Evolutionary conservation across 352 stramenopile species (phyloP).

Genomic region (Phytophthora sp.): DNA sequence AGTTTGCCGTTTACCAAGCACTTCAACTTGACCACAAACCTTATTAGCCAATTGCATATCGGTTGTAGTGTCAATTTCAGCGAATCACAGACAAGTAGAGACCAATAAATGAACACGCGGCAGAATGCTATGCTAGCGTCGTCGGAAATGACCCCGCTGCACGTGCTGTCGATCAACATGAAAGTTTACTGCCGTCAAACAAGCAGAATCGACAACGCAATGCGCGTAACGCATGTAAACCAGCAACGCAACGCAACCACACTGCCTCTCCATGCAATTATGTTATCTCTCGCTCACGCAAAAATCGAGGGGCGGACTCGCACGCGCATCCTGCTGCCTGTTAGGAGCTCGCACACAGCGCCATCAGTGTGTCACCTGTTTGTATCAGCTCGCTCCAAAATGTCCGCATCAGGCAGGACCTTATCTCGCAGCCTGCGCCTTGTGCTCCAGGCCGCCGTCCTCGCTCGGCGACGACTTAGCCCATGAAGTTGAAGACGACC

Average conservation of each 20-base stretch:
- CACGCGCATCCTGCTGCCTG: not conserved
- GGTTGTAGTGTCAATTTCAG: not conserved
- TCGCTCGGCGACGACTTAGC: slow-evolving; percentile 65
- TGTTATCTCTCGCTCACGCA: slow-evolving; percentile 12
- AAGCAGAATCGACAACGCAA: not conserved
- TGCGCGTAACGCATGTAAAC: not conserved
- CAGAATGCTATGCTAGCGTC: not conserved
- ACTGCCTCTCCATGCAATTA: slow-evolving; percentile 18
- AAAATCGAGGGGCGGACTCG: not conserved
- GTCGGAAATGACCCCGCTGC: not conserved
- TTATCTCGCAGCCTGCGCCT: too few species aligned
- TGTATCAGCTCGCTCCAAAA: too few species aligned
- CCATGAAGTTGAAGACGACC: slow-evolving; percentile 94
- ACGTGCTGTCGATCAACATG: not conserved
- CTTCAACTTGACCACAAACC: slow-evolving; percentile 8
- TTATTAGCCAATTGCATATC: slow-evolving; percentile 1
- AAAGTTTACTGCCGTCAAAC: not conserved
- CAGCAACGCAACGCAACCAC: too few species aligned
- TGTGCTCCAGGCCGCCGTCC: not conserved
- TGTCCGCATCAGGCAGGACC: too few species aligned
- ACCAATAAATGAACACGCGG: not conserved
- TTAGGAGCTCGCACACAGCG: not conserved
- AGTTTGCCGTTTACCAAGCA: too few species aligned
- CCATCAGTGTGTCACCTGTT: too few species aligned
- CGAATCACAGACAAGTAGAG: slow-evolving; percentile 6